Percentiles rank a stretch among this genome's conserved stretches.
These are phyloP conservation scores for Phytophthora crassamura DNA, from an alignment of 352 stramenopile genomes.

Conservation along the genomic window DNA sequence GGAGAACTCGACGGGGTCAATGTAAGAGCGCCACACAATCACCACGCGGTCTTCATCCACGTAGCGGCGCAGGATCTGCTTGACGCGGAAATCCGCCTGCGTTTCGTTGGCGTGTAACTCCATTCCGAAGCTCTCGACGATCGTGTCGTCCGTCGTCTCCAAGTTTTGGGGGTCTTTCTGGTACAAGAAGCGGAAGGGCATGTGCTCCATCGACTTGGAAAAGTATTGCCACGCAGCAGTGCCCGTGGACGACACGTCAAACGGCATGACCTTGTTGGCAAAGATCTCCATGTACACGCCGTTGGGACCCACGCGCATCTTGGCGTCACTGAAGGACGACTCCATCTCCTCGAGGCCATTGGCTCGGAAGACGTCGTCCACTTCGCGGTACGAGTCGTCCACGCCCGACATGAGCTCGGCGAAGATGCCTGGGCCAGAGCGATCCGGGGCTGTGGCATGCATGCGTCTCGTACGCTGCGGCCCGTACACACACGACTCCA, in stretches of 20 bases:
- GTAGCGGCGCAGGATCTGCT: conserved; percentile 60
- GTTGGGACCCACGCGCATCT: conserved; percentile 42
- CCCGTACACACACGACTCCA: conserved; percentile 39
- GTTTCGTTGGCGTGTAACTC: conserved; percentile 62
- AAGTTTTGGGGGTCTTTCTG: conserved; percentile 44
- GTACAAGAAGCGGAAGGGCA: conserved; percentile 49
- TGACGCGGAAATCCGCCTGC: conserved; percentile 57
- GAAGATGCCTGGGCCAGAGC: conserved; percentile 38
- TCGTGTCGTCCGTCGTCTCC: conserved; percentile 54
- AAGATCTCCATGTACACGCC: conserved; percentile 57
- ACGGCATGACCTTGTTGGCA: conserved; percentile 54
- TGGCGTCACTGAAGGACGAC: conserved; percentile 41
- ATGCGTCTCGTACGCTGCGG: conserved; percentile 32
- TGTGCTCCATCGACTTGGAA: conserved; percentile 46
- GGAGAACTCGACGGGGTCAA: conserved; percentile 62
- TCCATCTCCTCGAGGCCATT: conserved; percentile 41
- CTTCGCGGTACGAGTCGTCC: conserved; percentile 43
- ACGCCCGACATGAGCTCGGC: conserved; percentile 44
- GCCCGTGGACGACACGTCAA: conserved; percentile 40
- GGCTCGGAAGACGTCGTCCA: conserved; percentile 45
- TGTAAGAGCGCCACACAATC: conserved; percentile 65
- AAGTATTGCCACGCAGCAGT: conserved; percentile 56
- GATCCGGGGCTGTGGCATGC: conserved; percentile 33
- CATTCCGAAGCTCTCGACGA: conserved; percentile 64
- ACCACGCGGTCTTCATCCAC: conserved; percentile 55